These are phyloP conservation scores for Candida nitratophila DNA, from an alignment of 805 yeast species.

Conservation along the genomic window DNA sequence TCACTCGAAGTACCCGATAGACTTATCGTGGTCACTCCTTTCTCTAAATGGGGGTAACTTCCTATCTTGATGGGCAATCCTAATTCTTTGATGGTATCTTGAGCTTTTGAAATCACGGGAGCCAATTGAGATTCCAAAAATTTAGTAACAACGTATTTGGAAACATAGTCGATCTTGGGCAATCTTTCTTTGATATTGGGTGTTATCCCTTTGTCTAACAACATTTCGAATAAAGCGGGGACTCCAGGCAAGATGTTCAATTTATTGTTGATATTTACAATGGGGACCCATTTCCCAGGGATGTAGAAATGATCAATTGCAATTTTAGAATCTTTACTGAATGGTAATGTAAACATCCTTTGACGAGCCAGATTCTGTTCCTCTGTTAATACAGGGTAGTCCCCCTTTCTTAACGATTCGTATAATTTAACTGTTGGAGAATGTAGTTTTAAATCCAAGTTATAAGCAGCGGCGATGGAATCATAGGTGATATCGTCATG, in stretches of 20 bases:
- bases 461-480: conserved; percentile 60
- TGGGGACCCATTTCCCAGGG: conserved; percentile 73
- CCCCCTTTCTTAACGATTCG: conserved; percentile 37
- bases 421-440: conserved; percentile 52
- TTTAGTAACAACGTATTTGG: conserved; percentile 57
- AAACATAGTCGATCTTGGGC: conserved; percentile 26
- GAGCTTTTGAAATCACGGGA: conserved; percentile 48
- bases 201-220: conserved; percentile 39
- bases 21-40: conserved; percentile 63
- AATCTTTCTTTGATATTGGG: conserved; percentile 23
- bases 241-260: conserved; percentile 79
- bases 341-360: conserved; percentile 77
- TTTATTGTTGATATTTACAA: conserved; percentile 57
- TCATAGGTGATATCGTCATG: conserved; percentile 87
- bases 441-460: conserved; percentile 44
- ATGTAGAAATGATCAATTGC: conserved; percentile 40
- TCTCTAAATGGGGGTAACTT: conserved; percentile 73
- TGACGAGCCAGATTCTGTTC: conserved; percentile 55
- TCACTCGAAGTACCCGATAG: conserved; percentile 51
- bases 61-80: conserved; percentile 60
- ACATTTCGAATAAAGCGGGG: conserved; percentile 59
- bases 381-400: conserved; percentile 22
- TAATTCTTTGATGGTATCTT: conserved; percentile 28
- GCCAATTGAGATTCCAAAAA: conserved; percentile 65
- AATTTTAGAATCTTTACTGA: conserved; percentile 1